phyloP scores from a whole-genome alignment of 2,329 filamentous ascomycete genomes.

The Lasiodiplodia sp. region DNA sequence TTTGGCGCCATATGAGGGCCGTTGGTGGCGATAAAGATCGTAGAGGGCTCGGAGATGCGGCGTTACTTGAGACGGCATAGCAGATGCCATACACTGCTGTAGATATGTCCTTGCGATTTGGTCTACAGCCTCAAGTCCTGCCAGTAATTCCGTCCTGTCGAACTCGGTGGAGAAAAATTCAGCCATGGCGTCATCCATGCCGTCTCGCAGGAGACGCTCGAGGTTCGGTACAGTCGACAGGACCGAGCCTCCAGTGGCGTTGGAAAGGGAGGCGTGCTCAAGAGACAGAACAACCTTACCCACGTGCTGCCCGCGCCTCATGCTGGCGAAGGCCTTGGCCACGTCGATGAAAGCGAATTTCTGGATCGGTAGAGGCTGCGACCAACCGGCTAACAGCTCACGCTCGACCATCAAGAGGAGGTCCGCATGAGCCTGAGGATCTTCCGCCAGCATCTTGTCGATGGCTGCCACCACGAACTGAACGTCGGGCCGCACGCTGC shows the following conservation, averaged over 20 bases:
- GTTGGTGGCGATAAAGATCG: neutral
- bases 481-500: conserved; percentile 27
- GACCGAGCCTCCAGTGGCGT: neutral
- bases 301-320: conserved; percentile 23
- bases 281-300: conserved; percentile 34
- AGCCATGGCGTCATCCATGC: neutral
- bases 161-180: neutral
- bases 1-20: no score
- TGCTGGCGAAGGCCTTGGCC: neutral
- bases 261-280: neutral
- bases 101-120: no score
- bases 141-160: neutral
- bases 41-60: neutral
- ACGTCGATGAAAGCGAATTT: neutral
- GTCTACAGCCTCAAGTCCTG: neutral
- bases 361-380: neutral
- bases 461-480: neutral
- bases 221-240: neutral
- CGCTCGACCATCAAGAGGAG: neutral
- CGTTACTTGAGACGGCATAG: neutral
- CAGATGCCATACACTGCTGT: neutral
- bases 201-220: neutral
- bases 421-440: neutral
- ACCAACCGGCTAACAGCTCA: neutral
- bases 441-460: neutral